These are phyloP conservation scores for Sphaerosporella brunnea DNA, from an alignment of 495 filamentous ascomycete genomes.

Conservation along the genomic window DNA sequence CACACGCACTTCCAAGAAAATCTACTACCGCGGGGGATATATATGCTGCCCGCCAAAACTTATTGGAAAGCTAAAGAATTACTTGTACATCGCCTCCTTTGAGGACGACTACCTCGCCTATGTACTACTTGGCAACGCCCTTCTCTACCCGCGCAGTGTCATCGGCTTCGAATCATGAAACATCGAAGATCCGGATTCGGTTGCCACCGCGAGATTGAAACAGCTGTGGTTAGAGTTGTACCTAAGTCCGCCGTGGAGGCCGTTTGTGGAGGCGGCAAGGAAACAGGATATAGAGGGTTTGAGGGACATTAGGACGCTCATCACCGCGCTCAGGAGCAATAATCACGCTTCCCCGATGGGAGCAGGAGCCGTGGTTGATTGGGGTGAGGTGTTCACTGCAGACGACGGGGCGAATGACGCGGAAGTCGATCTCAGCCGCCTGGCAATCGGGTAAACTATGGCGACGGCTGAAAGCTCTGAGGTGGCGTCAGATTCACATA, in stretches of 20 bases:
- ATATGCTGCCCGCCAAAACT: too few relatives aligned
- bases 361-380: background rate
- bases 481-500: too few relatives aligned
- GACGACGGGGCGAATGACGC: background rate
- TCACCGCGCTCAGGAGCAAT: background rate
- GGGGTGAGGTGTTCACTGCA: background rate
- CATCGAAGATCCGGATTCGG: background rate
- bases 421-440: too few relatives aligned
- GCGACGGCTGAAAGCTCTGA: too few relatives aligned
- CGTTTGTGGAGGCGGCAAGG: background rate
- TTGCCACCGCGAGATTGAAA: background rate
- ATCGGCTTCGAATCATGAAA: background rate
- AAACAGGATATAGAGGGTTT: background rate
- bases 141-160: background rate
- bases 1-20: background rate
- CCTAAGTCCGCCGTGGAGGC: background rate
- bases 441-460: too few relatives aligned
- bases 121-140: constrained; percentile 1
- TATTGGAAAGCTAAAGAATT: too few relatives aligned
- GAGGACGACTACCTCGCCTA: constrained; percentile 1
- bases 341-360: too few relatives aligned
- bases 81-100: too few relatives aligned
- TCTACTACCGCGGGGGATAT: background rate
- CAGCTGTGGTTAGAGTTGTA: background rate
- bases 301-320: background rate